These are phyloP conservation scores for Tillandsia leiboldiana DNA, from an alignment of 176 grass and related monocot species.

Conservation along the genomic window DNA sequence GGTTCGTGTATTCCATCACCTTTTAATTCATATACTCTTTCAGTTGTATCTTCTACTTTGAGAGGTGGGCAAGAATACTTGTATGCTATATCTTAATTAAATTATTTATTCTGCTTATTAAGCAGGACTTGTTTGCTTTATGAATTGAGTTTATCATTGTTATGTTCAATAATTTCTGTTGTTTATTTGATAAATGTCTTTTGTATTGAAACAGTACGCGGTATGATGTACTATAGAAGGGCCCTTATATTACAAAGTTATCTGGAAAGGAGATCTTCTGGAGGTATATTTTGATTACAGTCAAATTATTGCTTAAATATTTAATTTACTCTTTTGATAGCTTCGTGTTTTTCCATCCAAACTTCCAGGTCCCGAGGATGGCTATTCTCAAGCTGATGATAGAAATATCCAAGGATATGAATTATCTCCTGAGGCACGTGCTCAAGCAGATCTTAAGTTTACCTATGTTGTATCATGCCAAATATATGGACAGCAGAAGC, in stretches of 20 bases:
- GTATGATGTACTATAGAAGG: conserved; percentile 99
- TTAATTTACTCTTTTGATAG: conserved; percentile 7
- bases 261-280: conserved; percentile 71
- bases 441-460: conserved; percentile 96
- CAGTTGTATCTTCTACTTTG: no score
- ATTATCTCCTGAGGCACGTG: conserved; percentile 65
- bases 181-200: background rate
- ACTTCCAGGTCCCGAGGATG: conserved; percentile 66
- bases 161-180: no score
- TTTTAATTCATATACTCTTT: background rate
- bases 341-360: conserved; percentile 18
- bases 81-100: no score
- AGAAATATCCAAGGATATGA: conserved; percentile 77
- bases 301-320: conserved; percentile 17
- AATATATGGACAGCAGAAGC: conserved; percentile 98
- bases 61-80: no score
- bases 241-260: conserved; percentile 94
- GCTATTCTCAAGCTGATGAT: conserved; percentile 57
- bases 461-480: conserved; percentile 96
- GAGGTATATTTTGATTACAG: conserved; percentile 36
- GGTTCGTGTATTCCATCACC: conserved; percentile 31
- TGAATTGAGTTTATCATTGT: no score
- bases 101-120: no score
- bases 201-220: conserved; percentile 53
- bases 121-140: no score